Conservation (phyloP, 1,284 basidiomycete genomes). For the Austroboletus rostrupii region DNA sequence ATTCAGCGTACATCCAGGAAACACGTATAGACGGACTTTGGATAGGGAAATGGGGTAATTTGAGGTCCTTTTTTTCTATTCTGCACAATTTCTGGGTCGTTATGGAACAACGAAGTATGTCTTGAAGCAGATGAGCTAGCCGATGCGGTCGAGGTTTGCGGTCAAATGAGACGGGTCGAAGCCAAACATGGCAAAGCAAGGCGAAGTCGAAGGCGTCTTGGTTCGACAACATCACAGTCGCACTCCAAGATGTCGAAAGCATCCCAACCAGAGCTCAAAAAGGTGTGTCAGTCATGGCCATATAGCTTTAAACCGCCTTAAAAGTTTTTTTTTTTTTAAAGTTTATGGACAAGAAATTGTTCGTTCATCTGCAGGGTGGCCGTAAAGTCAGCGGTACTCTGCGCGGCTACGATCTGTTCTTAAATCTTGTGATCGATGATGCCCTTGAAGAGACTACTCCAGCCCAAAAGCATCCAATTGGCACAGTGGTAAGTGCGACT, state of each 20-base stretch:
- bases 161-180: neutral
- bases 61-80: neutral
- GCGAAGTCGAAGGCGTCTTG: slow-evolving; percentile 3
- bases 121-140: neutral
- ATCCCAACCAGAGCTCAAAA: slow-evolving; percentile 91
- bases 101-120: neutral
- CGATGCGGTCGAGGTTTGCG: neutral
- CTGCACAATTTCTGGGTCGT: neutral
- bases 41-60: slow-evolving; percentile 22
- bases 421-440: slow-evolving; percentile 97
- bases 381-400: slow-evolving; percentile 95
- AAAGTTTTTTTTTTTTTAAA: slow-evolving; percentile 42
- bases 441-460: slow-evolving; percentile 87
- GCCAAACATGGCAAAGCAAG: slow-evolving; percentile 34
- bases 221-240: slow-evolving; percentile 12
- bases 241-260: slow-evolving; percentile 75
- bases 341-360: slow-evolving; percentile 99
- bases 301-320: slow-evolving; percentile 5
- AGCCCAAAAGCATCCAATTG: slow-evolving; percentile 87
- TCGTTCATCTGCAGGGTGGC: slow-evolving; percentile 93
- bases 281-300: slow-evolving; percentile 46
- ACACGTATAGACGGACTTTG: slow-evolving; percentile 14
- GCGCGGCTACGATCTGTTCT: slow-evolving; percentile 97
- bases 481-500: slow-evolving; percentile 73
- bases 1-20: slow-evolving; percentile 12